Evolutionary conservation across 768 basidiomycete species (phyloP).

Genomic region (Boletus vinaceobasis): DNA sequence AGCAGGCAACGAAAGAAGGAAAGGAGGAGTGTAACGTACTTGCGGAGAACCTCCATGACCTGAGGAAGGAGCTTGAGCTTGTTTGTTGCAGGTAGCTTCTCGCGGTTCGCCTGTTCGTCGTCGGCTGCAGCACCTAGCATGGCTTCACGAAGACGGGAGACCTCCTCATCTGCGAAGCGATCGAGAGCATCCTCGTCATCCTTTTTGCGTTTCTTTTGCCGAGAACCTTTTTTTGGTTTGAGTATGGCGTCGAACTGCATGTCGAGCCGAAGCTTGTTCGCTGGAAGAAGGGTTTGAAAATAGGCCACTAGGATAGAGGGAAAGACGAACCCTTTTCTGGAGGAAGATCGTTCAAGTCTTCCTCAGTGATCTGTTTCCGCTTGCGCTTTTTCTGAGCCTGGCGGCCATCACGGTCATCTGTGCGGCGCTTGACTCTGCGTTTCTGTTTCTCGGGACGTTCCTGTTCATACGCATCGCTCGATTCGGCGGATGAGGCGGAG

Average conservation of each 20-base stretch:
- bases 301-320: not conserved
- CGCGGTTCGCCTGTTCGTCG: slow-evolving; percentile 76
- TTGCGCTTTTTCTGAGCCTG: slow-evolving; percentile 52
- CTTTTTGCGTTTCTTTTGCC: slow-evolving; percentile 68
- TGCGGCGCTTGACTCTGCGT: slow-evolving; percentile 35
- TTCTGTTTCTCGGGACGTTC: slow-evolving; percentile 28
- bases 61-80: slow-evolving; percentile 85
- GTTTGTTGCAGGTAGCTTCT: slow-evolving; percentile 75
- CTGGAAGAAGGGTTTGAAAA: slow-evolving; percentile 37
- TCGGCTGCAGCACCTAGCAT: slow-evolving; percentile 87
- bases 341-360: slow-evolving; percentile 64
- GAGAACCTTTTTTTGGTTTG: slow-evolving; percentile 68
- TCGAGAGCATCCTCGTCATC: slow-evolving; percentile 82
- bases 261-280: slow-evolving; percentile 71
- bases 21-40: slow-evolving; percentile 47
- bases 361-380: slow-evolving; percentile 56
- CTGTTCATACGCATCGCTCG: slow-evolving; percentile 53
- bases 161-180: slow-evolving; percentile 85
- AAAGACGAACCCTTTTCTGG: slow-evolving; percentile 67
- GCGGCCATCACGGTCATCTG: slow-evolving; percentile 40
- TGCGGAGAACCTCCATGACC: slow-evolving; percentile 90
- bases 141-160: slow-evolving; percentile 78
- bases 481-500: slow-evolving; percentile 38
- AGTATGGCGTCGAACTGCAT: slow-evolving; percentile 85
- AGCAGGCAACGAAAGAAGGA: not conserved